These are phyloP conservation scores for Apiospora koreana DNA, from an alignment of 2,329 filamentous ascomycete genomes.

Conservation along the genomic window DNA sequence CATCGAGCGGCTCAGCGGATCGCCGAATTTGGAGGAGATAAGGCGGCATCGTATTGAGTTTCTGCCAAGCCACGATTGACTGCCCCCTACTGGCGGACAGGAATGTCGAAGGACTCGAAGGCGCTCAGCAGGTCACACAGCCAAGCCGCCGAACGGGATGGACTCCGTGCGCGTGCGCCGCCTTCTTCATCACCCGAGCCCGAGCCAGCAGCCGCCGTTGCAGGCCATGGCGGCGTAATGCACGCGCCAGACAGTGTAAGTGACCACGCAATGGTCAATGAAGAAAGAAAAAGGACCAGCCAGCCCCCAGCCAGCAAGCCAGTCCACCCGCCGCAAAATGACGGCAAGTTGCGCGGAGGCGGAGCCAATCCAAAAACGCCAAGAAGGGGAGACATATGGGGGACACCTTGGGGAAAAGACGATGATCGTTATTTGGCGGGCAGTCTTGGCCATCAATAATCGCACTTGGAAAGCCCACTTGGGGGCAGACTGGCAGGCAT, in stretches of 20 bases:
- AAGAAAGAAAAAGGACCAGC: background rate
- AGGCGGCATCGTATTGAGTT: background rate
- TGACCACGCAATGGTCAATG: background rate
- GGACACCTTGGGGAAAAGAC: background rate
- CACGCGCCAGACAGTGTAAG: background rate
- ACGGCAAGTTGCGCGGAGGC: background rate
- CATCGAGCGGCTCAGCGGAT: background rate
- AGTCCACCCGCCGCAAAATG: background rate
- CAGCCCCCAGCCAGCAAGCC: background rate
- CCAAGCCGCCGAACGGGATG: background rate
- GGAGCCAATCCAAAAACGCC: background rate
- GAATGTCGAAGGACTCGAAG: background rate
- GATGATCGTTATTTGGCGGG: background rate
- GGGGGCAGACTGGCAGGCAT: background rate
- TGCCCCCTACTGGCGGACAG: background rate
- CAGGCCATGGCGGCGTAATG: background rate
- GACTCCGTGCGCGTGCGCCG: background rate
- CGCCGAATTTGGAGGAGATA: background rate
- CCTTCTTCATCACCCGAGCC: background rate
- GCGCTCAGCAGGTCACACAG: background rate
- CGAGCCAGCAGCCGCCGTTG: background rate
- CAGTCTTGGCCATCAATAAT: conserved; percentile 6
- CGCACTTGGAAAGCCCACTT: background rate
- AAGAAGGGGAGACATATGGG: background rate
- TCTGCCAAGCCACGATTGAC: background rate